phyloP scores from a whole-genome alignment of 305 asterid genomes.

The Fraxinus sp. region DNA sequence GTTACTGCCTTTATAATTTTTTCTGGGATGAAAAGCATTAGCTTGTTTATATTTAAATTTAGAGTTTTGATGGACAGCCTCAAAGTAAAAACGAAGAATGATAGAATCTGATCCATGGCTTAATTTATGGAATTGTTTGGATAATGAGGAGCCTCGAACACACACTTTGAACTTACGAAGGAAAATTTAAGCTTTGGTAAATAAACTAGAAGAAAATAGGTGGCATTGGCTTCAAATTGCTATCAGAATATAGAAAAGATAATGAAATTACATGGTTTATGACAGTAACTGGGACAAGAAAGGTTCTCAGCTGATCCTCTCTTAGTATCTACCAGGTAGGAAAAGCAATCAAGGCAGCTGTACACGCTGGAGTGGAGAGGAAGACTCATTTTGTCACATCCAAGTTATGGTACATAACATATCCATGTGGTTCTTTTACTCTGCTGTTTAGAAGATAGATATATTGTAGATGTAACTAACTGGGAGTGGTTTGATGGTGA shows the following conservation, averaged over 20 bases:
- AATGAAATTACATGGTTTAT: too few relatives aligned
- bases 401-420: slow-evolving; percentile 48
- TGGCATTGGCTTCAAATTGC: neutral
- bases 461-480: neutral
- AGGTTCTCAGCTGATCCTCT: neutral
- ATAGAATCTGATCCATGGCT: neutral
- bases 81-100: neutral
- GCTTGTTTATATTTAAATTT: neutral
- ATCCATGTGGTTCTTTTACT: neutral
- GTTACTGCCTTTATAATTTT: neutral
- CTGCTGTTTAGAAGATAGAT: neutral
- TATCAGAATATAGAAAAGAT: neutral
- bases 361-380: slow-evolving; percentile 66
- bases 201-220: too few relatives aligned
- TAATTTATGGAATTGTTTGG: neutral
- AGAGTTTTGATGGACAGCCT: neutral
- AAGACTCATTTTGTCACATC: slow-evolving; percentile 52
- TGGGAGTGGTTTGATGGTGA: neutral
- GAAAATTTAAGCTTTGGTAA: too few relatives aligned
- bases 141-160: neutral
- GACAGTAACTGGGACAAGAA: neutral
- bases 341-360: slow-evolving; percentile 49
- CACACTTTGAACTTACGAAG: too few relatives aligned
- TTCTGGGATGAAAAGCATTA: neutral
- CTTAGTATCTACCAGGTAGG: slow-evolving; percentile 44